A percentile compares a stretch with the other conserved stretches of the same genome.
Conservation (phyloP, 108 stramenopile species). For the Pseudonitzschia pungens region DNA sequence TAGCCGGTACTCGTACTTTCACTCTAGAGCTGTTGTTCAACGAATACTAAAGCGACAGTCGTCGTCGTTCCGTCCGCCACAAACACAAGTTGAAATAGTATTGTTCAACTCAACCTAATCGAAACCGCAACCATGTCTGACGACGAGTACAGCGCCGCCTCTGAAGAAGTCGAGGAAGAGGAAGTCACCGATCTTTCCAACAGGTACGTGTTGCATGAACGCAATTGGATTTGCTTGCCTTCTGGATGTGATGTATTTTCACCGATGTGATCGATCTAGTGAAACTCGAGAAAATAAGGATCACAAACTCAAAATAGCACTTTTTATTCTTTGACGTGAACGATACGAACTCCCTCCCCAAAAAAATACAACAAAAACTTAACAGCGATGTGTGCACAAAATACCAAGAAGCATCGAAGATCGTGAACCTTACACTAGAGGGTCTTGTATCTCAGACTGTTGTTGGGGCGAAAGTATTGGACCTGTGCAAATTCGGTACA, state of each 20-base stretch:
- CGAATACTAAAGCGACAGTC: background rate
- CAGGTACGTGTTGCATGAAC: conserved; percentile 38
- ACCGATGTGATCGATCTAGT: no score
- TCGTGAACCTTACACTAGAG: conserved; percentile 91
- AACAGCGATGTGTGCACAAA: conserved; percentile 96
- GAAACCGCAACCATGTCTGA: conserved; percentile 15
- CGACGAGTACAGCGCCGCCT: conserved; percentile 35
- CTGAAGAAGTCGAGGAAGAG: conserved; percentile 46
- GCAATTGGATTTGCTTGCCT: no score
- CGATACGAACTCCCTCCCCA: no score
- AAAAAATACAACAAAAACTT: no score
- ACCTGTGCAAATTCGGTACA: conserved; percentile 89
- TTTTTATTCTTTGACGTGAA: no score
- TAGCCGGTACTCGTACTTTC: background rate
- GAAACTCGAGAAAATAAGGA: no score
- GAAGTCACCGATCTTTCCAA: conserved; percentile 81
- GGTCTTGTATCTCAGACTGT: conserved; percentile 87
- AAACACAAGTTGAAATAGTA: background rate
- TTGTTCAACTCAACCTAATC: background rate
- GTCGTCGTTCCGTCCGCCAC: background rate
- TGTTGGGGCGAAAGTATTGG: conserved; percentile 89
- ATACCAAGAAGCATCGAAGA: conserved; percentile 98
- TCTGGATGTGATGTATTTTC: no score
- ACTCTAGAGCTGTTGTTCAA: background rate
- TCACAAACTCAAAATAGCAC: no score